Percentiles rank a stretch among this genome's conserved stretches.
Conservation (phyloP, 345 rosid genomes). For the Citrus maxima region DNA sequence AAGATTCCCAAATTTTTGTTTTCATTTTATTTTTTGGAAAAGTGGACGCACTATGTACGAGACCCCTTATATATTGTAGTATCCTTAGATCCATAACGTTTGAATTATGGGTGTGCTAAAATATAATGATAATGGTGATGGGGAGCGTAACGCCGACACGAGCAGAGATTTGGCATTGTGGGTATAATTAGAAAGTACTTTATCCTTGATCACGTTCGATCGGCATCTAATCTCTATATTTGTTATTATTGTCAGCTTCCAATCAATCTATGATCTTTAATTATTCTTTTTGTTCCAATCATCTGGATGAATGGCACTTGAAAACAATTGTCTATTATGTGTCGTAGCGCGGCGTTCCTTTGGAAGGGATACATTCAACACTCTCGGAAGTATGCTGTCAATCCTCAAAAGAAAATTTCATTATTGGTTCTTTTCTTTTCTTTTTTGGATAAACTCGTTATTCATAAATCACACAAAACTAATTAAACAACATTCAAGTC, state of each 20-base stretch:
- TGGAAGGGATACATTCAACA: background rate
- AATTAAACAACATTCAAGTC: too few relatives aligned
- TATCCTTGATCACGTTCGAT: background rate
- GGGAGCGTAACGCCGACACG: background rate
- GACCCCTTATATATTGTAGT: too few relatives aligned
- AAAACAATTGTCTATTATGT: background rate
- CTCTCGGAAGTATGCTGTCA: background rate
- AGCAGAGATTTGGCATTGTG: background rate
- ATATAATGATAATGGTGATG: background rate
- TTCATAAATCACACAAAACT: background rate
- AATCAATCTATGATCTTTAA: background rate
- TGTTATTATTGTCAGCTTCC: background rate
- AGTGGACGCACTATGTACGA: too few relatives aligned
- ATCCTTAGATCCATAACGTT: too few relatives aligned
- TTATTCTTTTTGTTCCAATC: background rate
- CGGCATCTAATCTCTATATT: background rate
- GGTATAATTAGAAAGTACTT: background rate
- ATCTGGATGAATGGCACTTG: background rate
- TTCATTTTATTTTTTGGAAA: background rate
- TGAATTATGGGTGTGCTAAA: background rate
- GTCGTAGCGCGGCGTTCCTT: background rate
- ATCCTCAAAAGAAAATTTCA: too few relatives aligned
- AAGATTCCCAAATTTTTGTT: background rate
- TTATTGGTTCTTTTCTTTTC: background rate
- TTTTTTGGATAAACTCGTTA: background rate